Evolutionary conservation across 768 basidiomycete genomes (phyloP).

Genomic region (Xerocomellus chrysenteron): DNA sequence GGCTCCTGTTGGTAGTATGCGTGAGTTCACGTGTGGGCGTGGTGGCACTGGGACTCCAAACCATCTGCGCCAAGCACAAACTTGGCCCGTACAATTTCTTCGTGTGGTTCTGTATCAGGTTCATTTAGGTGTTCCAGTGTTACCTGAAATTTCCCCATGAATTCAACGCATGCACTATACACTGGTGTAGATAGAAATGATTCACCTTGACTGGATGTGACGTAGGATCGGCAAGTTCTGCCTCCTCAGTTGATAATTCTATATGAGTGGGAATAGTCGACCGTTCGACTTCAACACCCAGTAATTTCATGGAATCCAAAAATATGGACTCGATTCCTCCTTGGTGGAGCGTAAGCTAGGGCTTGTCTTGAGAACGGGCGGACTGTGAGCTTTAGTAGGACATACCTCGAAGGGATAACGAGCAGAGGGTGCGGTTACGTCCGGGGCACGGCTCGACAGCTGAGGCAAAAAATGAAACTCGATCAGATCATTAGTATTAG

Average conservation of each 20-base stretch:
- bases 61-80: constrained; percentile 80
- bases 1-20: constrained; percentile 46
- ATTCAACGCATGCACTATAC: too few relatives aligned
- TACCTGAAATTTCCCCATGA: constrained; percentile 18
- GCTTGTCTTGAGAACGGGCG: not conserved
- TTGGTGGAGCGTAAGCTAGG: constrained; percentile 34
- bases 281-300: constrained; percentile 34
- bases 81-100: constrained; percentile 65
- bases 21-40: not conserved
- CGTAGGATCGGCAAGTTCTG: constrained; percentile 19
- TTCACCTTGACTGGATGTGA: constrained; percentile 25
- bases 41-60: constrained; percentile 22
- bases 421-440: constrained; percentile 58
- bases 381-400: not conserved
- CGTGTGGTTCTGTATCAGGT: constrained; percentile 34
- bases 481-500: not conserved
- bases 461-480: constrained; percentile 23
- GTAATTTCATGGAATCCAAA: constrained; percentile 32
- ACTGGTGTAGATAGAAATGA: not conserved
- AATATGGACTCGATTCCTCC: constrained; percentile 36
- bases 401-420: constrained; percentile 70
- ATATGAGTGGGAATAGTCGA: constrained; percentile 30
- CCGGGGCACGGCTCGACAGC: constrained; percentile 61
- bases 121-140: constrained; percentile 19
- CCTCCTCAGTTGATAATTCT: constrained; percentile 28